Evolutionary conservation across 1,284 basidiomycete genomes (phyloP).

Genomic region (Hemileia vastatrix): DNA sequence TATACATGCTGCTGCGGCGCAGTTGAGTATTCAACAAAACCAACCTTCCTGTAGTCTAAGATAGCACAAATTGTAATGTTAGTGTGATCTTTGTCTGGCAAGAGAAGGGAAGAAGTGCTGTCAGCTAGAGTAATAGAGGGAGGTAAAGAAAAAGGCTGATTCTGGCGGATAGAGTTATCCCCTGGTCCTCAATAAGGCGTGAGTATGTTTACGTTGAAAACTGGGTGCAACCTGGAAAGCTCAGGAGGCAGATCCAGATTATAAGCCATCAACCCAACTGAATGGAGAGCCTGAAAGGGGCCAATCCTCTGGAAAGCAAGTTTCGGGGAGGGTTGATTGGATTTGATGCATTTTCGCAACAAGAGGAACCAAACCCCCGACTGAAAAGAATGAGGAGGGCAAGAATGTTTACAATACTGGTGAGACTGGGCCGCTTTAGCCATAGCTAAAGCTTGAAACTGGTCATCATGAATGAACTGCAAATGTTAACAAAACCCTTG

Average conservation of each 20-base stretch:
- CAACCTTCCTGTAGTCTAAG: too few species aligned
- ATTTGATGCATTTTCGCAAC: background rate
- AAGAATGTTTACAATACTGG: background rate
- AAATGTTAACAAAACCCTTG: background rate
- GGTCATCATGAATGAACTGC: background rate
- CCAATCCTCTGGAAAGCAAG: background rate
- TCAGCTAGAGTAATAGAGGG: too few species aligned
- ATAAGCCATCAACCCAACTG: background rate
- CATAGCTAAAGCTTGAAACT: background rate
- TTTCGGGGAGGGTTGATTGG: background rate
- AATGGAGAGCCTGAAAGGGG: background rate
- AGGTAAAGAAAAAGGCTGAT: too few species aligned
- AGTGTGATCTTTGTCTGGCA: too few species aligned
- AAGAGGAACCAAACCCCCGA: background rate
- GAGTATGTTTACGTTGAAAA: background rate
- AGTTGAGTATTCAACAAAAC: too few species aligned
- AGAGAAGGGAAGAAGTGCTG: too few species aligned
- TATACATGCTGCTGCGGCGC: too few species aligned
- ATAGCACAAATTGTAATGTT: too few species aligned
- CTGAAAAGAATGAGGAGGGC: background rate
- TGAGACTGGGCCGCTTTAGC: background rate
- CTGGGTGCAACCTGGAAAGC: background rate
- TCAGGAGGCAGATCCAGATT: background rate
- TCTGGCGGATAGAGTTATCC: too few species aligned
- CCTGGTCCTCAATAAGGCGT: too few species aligned